Evolutionary conservation across 169 alveolate genomes (phyloP).

Genomic region (Hepatocystis sp.): DNA sequence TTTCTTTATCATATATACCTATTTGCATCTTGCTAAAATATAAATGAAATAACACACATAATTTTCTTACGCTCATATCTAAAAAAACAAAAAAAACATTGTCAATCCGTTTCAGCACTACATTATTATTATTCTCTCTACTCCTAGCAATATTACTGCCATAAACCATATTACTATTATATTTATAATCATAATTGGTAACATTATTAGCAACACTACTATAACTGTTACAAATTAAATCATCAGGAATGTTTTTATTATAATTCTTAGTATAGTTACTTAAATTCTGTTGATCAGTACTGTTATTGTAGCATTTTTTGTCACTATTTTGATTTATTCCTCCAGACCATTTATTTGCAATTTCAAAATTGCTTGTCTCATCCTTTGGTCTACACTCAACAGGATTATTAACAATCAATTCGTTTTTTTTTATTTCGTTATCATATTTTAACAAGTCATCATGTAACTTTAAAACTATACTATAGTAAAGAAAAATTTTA

Average conservation of each 20-base stretch:
- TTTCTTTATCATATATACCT: slow-evolving; percentile 40
- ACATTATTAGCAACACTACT: too few species aligned
- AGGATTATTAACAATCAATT: not conserved
- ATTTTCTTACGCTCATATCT: slow-evolving; percentile 68
- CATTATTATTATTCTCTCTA: slow-evolving; percentile 3
- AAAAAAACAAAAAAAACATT: slow-evolving; percentile 41
- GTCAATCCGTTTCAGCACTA: slow-evolving; percentile 18
- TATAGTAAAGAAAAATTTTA: slow-evolving; percentile 68
- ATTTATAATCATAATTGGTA: too few species aligned
- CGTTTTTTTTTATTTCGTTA: not conserved
- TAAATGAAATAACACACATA: slow-evolving; percentile 50
- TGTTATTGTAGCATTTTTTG: too few species aligned
- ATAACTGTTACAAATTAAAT: too few species aligned
- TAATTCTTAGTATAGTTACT: too few species aligned
- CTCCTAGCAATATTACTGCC: not conserved
- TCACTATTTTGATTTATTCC: too few species aligned
- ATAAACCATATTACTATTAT: not conserved
- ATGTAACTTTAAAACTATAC: slow-evolving; percentile 57
- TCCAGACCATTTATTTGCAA: too few species aligned
- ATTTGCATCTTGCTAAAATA: slow-evolving; percentile 60
- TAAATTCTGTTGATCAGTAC: too few species aligned
- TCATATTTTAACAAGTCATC: slow-evolving; percentile 48
- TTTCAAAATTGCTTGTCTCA: not conserved
- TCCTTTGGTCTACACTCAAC: not conserved
- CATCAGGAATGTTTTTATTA: too few species aligned